A percentile compares a stretch with the other conserved stretches of the same genome.
Evolutionary conservation across 805 yeast genomes (phyloP).

Genomic region (Alloascoidea africana): DNA sequence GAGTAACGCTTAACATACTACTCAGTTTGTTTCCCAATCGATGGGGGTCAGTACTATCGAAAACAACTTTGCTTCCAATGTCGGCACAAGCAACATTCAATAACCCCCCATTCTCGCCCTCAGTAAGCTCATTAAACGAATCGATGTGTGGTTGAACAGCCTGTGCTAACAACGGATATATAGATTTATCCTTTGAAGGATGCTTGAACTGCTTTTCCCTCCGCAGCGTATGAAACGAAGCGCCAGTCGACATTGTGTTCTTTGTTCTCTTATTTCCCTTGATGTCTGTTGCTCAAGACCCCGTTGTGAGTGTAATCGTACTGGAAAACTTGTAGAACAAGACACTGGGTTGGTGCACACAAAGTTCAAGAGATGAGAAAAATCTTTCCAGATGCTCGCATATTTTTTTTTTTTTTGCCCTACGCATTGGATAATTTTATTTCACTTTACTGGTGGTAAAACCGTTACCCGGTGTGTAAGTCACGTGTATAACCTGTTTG

Average conservation of each 20-base stretch:
- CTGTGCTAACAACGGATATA: slow-evolving; percentile 68
- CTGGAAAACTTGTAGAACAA: too few relatives aligned
- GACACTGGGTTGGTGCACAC: too few relatives aligned
- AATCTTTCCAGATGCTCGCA: too few relatives aligned
- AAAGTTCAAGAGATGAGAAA: too few relatives aligned
- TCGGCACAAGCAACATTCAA: slow-evolving; percentile 77
- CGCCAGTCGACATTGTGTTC: slow-evolving; percentile 14
- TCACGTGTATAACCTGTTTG: too few relatives aligned
- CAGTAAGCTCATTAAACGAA: slow-evolving; percentile 89
- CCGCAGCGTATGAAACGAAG: slow-evolving; percentile 69
- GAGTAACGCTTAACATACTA: slow-evolving; percentile 10
- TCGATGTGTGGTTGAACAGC: slow-evolving; percentile 95
- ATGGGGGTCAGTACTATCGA: slow-evolving; percentile 57
- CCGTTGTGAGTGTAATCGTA: too few relatives aligned
- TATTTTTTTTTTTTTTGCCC: too few relatives aligned
- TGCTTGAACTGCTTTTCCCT: slow-evolving; percentile 73
- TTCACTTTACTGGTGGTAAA: too few relatives aligned
- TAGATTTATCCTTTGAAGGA: slow-evolving; percentile 80
- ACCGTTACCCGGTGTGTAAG: too few relatives aligned
- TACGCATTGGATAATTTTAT: too few relatives aligned
- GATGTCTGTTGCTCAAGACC: too few relatives aligned
- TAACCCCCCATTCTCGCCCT: slow-evolving; percentile 75
- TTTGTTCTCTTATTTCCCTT: background rate
- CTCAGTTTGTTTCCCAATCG: slow-evolving; percentile 75
- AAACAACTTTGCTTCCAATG: slow-evolving; percentile 73